Evolutionary conservation across 345 rosid species (phyloP), one percentile per base, ranked within the genome.

Genomic region (Linum trigynum): DNA sequence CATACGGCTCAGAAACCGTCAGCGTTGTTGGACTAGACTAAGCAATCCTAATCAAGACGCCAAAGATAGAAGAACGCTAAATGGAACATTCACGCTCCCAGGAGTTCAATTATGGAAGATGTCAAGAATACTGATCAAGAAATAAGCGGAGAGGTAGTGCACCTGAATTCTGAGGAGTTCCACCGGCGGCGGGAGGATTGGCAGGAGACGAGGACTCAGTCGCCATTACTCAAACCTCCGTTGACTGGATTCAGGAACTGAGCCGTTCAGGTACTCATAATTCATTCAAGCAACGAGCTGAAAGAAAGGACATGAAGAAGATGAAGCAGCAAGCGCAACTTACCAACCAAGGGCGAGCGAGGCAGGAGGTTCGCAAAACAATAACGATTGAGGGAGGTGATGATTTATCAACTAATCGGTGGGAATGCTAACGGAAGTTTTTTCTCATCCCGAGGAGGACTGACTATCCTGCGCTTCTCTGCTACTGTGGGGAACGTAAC

Each of bases 161-260:
- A 84, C 81, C 82, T 74, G 74, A 64, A 59, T 45, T 57, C 62
- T 72, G 81, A 55, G 69, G 71, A 15, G 71, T 69, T 15, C 62
- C 79, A 14, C 67, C 67, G 56, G 69, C 12, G 57, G 53, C 53
- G 2, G 8, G 53, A 48, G 74, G 56, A 64, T 45, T 64, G 7
- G 79, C 61, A 61, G 80, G 76, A 51, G 78, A 3, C 32, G 86
- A 61, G 16, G 85, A 60, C 64, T 73, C 61, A 72, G 76, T 75
- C 63, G 84, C 78, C 82, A 82, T 80, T 45, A 11, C 39, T 8
- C 9, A 12, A 48, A 51, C 66, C 65, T 65, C 67, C 65, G 72
- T 53, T 56, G 56, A 59, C 71, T 48, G 16, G 55, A 59, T n/a
- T 41, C 41, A 40, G 23, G 42, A 57, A 59, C 23, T 1, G 14